Evolutionary conservation across 352 stramenopile genomes (phyloP).

Genomic region (Pythium myriotylum): DNA sequence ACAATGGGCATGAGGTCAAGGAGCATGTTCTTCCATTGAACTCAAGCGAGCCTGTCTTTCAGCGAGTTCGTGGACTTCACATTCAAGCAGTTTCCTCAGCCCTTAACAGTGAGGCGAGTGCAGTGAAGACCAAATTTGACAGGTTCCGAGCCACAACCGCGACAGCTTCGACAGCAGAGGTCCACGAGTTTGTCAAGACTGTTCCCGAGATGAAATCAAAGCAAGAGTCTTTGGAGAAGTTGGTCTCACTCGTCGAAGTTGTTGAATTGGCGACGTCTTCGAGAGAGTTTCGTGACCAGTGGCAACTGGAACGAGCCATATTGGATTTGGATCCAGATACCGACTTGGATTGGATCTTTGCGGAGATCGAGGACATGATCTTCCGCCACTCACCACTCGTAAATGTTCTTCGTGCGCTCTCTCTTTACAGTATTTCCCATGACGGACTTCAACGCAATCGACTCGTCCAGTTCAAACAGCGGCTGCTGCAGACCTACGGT

Average conservation of each 20-base stretch:
- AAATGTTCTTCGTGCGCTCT: constrained; percentile 64
- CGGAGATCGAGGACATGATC: constrained; percentile 59
- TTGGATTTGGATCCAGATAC: constrained; percentile 51
- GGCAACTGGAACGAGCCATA: constrained; percentile 68
- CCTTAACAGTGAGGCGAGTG: constrained; percentile 52
- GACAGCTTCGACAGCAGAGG: constrained; percentile 51
- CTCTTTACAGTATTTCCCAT: constrained; percentile 59
- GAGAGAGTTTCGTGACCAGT: constrained; percentile 60
- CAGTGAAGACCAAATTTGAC: constrained; percentile 54
- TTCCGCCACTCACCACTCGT: constrained; percentile 52
- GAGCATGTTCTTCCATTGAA: constrained; percentile 39
- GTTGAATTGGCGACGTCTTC: constrained; percentile 47
- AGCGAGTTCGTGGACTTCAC: constrained; percentile 65
- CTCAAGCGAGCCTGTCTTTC: constrained; percentile 56
- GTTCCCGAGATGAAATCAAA: constrained; percentile 62
- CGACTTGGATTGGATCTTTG: constrained; percentile 27
- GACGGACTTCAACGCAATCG: constrained; percentile 39
- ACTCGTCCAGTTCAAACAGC: constrained; percentile 52
- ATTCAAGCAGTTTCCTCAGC: constrained; percentile 51
- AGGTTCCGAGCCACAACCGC: constrained; percentile 55
- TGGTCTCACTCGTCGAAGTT: constrained; percentile 65
- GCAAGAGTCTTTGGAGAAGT: constrained; percentile 56
- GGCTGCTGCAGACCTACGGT: constrained; percentile 72
- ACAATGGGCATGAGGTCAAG: background rate
- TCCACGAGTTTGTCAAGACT: constrained; percentile 72